Evolutionary conservation across 306 rosid species (phyloP).

Genomic region (Rosa persica): DNA sequence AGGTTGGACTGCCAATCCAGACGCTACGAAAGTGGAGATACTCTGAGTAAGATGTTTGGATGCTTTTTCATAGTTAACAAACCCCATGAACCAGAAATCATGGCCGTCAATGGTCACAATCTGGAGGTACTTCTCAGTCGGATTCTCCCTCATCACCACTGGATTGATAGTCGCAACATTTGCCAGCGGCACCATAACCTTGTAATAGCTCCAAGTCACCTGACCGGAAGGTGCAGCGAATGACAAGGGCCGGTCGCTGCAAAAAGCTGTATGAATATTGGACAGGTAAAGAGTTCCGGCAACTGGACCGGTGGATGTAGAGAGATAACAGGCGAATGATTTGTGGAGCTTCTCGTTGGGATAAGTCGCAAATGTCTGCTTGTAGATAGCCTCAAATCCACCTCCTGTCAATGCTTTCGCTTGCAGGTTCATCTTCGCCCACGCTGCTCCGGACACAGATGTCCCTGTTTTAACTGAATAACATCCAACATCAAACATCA

Average conservation of each 20-base stretch:
- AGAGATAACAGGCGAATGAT: conserved; percentile 55
- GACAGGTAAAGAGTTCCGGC: conserved; percentile 55
- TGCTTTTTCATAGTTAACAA: conserved; percentile 76
- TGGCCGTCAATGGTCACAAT: conserved; percentile 65
- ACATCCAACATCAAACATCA: background rate
- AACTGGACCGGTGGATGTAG: conserved; percentile 58
- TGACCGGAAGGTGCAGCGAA: conserved; percentile 51
- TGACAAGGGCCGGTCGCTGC: conserved; percentile 53
- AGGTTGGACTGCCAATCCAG: conserved; percentile 25
- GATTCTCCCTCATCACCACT: conserved; percentile 54
- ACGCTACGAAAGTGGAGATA: conserved; percentile 25
- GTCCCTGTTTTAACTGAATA: conserved; percentile 47
- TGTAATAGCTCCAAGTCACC: conserved; percentile 53
- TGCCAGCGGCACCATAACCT: conserved; percentile 65
- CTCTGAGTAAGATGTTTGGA: conserved; percentile 41
- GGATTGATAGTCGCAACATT: conserved; percentile 56
- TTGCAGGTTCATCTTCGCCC: conserved; percentile 51
- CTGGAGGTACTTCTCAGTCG: conserved; percentile 70
- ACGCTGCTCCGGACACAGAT: conserved; percentile 46
- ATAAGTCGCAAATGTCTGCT: conserved; percentile 40
- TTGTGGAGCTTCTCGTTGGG: conserved; percentile 46
- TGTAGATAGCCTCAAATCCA: conserved; percentile 48
- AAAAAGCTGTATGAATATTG: conserved; percentile 38
- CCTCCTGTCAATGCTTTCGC: conserved; percentile 58
- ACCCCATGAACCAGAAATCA: conserved; percentile 96